Evolutionary conservation across 805 yeast genomes (phyloP), one percentile per base, ranked within the genome.

Genomic region (Ogataea haglerorum): DNA sequence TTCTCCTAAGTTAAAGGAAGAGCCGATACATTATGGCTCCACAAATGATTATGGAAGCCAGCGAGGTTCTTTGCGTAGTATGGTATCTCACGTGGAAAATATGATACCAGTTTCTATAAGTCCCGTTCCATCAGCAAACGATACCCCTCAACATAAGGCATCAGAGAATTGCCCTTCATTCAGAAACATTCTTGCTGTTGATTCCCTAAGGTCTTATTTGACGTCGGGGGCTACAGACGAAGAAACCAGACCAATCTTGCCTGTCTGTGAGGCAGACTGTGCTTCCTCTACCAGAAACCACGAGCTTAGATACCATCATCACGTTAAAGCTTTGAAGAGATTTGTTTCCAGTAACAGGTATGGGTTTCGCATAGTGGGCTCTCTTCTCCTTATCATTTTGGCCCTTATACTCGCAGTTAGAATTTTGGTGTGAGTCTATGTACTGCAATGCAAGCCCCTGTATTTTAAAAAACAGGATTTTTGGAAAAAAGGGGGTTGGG

Each of bases 211-310:
- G 30, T 45, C 49, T 3, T 45, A 45, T 24, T 22, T 45, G 15
- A 40, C 49, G 13, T 35, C 46, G 2, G 45, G 43, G 10, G 41
- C 41, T 16, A 45, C 38, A 6, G 49, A 42, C 15, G 49, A 41
- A 6, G 46, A 42, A 16, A 23, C 36, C 2, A 38, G 49, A 30
- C 43, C 45, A 2, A 38, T 45, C 17, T 25, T 45, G 16, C 49
- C 49, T 9, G 24, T 45, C 8, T 38, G 46, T 16, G 44, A 42
- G 12, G 35, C 43, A 3, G 48, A 45, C 15, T 14, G 34, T 16
- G 13, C 34, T 2, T 23, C 30, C 14, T 16, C 17, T 17, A 7
- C 23, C 15, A 36, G 41, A 31, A 16, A 26, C 14, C 24, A 10
- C 26, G 14, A 10, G 10, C 12, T 36, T 35, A 19, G 21, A 19